Evolutionary conservation across 768 basidiomycete species (phyloP).

Genomic region (Trametes coccinea): DNA sequence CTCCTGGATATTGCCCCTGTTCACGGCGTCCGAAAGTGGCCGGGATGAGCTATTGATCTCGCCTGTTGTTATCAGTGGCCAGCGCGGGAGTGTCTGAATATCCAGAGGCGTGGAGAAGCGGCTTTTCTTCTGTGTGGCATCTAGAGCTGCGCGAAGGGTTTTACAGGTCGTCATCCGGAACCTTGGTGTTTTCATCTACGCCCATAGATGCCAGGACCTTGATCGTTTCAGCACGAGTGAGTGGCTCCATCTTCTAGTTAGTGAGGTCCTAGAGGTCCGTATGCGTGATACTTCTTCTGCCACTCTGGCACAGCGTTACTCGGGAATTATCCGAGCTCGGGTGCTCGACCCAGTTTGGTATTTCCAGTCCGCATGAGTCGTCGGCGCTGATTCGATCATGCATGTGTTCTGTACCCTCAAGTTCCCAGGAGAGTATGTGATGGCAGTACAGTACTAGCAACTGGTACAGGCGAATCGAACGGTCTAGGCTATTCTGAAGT

Average conservation of each 20-base stretch:
- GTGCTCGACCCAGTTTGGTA: too few relatives aligned
- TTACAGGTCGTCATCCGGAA: constrained; percentile 11
- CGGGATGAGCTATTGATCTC: neutral
- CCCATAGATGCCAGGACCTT: constrained; percentile 3
- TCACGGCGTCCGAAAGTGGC: constrained; percentile 4
- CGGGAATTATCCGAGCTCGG: too few relatives aligned
- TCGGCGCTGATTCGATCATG: too few relatives aligned
- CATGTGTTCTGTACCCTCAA: too few relatives aligned
- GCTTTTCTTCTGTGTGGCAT: constrained; percentile 8
- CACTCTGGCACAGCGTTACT: too few relatives aligned
- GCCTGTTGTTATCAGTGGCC: neutral
- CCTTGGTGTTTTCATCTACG: constrained; percentile 5
- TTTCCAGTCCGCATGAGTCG: too few relatives aligned
- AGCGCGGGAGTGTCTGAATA: neutral
- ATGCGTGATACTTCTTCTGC: too few relatives aligned
- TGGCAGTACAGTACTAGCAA: too few relatives aligned
- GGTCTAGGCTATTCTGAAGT: too few relatives aligned
- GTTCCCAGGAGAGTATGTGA: too few relatives aligned
- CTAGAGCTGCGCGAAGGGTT: constrained; percentile 9
- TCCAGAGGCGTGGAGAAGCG: neutral
- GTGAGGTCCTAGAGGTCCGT: too few relatives aligned
- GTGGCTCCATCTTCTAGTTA: neutral
- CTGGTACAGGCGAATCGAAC: too few relatives aligned
- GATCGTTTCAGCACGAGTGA: constrained; percentile 9
- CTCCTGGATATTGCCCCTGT: neutral